phyloP scores from a whole-genome alignment of 2,329 filamentous ascomycete species.

The Penicillium sp. region DNA sequence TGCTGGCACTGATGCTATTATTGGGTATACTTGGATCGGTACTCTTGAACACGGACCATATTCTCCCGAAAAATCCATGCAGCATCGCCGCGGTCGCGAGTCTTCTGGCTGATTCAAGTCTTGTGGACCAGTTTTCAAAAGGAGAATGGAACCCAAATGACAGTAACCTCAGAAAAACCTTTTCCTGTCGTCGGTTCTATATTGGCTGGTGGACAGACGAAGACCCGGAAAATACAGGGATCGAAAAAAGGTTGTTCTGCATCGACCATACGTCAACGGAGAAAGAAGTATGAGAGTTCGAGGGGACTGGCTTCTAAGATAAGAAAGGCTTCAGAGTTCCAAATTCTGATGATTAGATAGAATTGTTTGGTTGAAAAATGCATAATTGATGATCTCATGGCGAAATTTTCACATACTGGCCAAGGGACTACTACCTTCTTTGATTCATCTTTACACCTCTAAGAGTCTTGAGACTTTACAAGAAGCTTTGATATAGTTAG shows the following conservation, averaged over 20 bases:
- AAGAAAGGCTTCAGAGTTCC: no score
- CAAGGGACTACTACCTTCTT: no score
- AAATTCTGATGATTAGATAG: no score
- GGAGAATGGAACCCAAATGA: not conserved
- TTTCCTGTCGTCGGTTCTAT: not conserved
- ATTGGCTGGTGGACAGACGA: conserved; percentile 8
- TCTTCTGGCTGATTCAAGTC: conserved; percentile 13
- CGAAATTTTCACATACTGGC: no score
- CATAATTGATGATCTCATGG: no score
- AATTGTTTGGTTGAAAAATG: no score
- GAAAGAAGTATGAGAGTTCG: not conserved
- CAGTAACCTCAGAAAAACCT: not conserved
- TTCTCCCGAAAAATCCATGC: conserved; percentile 17
- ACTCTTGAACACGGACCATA: conserved; percentile 12
- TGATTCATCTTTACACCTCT: no score
- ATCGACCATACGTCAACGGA: not conserved
- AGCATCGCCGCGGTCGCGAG: conserved; percentile 17
- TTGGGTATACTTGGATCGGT: conserved; percentile 8
- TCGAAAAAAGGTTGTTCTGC: not conserved
- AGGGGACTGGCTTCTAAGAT: no score
- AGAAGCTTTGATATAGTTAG: no score
- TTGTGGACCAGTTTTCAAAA: conserved; percentile 3
- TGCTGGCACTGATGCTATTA: conserved; percentile 1
- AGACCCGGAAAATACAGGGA: not conserved
- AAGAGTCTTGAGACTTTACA: no score